Evolutionary conservation across 331 rosid species (phyloP), one percentile per base, ranked within the genome.

Genomic region (Saraca asoca): DNA sequence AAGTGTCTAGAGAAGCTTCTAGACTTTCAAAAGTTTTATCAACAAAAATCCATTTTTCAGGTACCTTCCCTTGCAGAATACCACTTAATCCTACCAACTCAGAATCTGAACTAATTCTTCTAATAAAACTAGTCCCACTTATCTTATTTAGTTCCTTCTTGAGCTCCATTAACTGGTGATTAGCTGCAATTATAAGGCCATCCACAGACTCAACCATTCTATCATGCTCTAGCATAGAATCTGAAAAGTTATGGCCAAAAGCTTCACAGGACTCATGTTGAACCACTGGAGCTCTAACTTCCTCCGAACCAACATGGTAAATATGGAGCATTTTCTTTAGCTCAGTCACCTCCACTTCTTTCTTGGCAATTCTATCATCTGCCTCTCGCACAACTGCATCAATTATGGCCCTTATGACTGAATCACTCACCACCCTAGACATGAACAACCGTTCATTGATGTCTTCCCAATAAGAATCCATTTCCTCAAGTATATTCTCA

Each of bases 351-450:
- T 88, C 96, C 60, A 51, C 57, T 60, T 90, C 96, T 79, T 86
- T 94, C 80, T 62, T 81, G 39, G 89, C 72, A 44, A 94, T 77
- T 75, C 70, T 82, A 89, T 88, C 92, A 19, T 71, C 83, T 15
- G 97, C 92, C 66, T 81, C 90, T 62, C 81, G 82, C 62, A 81
- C 76, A 43, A 94, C 58, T 2, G 92, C 96, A 78, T 75, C 75
- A 73, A 94, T 86, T 85, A 85, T 80, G 62, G 95, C 96, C 83
- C 78, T 90, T 51, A 90, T 74, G 58, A 94, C 77, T 13, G 95
- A 85, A 62, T 94, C 97, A 52, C 89, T 86, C 42, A 94, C 99
- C 96, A 90, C 80, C 81, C 96, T 81, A 5, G 97, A 90, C 13
- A 94, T 75, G 34, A 79, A 77, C 80, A 90, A 55, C 80, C 82